Evolutionary conservation across 352 stramenopile genomes (phyloP), one percentile per base, ranked within the genome.

Genomic region (Pythium dissimile): DNA sequence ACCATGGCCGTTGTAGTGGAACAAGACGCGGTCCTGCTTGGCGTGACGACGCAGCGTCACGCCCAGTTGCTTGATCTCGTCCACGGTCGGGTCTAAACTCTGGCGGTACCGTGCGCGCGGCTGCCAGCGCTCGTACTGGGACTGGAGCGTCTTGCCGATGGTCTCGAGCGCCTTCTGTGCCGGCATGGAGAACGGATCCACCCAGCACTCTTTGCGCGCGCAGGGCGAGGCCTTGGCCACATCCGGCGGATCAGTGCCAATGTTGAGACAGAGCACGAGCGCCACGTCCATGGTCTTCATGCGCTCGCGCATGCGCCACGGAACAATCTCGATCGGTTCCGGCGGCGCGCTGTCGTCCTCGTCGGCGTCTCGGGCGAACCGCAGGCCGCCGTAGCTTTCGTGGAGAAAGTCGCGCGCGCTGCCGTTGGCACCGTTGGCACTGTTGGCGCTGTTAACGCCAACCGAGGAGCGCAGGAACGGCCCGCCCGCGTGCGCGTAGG

Each of bases 1-100:
- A 37, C 98, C 98, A 71, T 99, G 97, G 48, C 97, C 97, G 75
- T 99, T 99, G 83, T 99, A 99, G 77, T 99, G 98, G 54, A 99
- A 95, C 18, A 99, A 65, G 18, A 99, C 85, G 44, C 97, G 80
- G 66, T 99, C 95, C 51, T 86, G 64, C 59, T 96, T 96, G 15
- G 96, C 97, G 45, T 92, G 77, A 45, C 93, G 79, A 23, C 97
- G 77, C 69, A 99, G 85, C 16, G 85, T 89, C 15, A 92, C 75
- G 67, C 95, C 99, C 26, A 99, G 71, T 41, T 94, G 77, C 57
- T 96, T 86, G 18, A 99, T 93, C 47, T 98, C 92, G 47, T 99
- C 96, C 23, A 98, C 86, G 0, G 97, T 99, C 21, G 97, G 97
- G 69, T 99, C 97, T 24, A 99, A 71, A 3, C 86, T 91, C 49